These are phyloP conservation scores for Malus fusca DNA, from an alignment of 306 rosid genomes.

Conservation along the genomic window DNA sequence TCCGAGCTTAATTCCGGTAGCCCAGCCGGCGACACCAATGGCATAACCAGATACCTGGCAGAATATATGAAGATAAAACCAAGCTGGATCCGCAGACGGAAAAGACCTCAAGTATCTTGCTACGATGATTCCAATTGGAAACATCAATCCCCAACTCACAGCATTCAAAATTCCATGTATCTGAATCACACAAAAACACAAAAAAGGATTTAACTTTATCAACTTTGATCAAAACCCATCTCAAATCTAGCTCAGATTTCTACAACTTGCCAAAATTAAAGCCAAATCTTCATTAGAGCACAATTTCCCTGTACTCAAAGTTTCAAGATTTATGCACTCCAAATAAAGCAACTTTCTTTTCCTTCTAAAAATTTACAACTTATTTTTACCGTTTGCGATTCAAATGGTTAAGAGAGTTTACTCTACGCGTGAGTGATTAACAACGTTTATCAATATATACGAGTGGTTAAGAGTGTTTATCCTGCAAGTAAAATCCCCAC, in stretches of 20 bases:
- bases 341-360: background rate
- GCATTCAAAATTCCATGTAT: conserved; percentile 73
- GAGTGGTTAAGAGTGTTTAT: background rate
- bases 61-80: conserved; percentile 79
- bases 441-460: too few relatives aligned
- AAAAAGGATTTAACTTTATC: background rate
- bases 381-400: background rate
- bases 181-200: conserved; percentile 21
- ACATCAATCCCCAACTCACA: conserved; percentile 89
- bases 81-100: conserved; percentile 74
- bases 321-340: background rate
- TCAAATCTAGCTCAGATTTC: background rate
- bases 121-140: conserved; percentile 66
- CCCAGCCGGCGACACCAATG: conserved; percentile 95
- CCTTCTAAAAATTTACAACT: too few relatives aligned
- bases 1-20: conserved; percentile 78
- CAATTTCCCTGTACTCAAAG: background rate
- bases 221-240: background rate
- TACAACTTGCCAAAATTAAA: background rate
- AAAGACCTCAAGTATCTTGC: conserved; percentile 69
- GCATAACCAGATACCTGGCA: conserved; percentile 69
- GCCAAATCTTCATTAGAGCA: background rate
- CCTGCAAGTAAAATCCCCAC: background rate
- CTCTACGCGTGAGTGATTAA: background rate
- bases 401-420: background rate